Evolutionary conservation across 495 filamentous ascomycete genomes (phyloP), one percentile per base, ranked within the genome.

Genomic region (Entonaema liquescens): DNA sequence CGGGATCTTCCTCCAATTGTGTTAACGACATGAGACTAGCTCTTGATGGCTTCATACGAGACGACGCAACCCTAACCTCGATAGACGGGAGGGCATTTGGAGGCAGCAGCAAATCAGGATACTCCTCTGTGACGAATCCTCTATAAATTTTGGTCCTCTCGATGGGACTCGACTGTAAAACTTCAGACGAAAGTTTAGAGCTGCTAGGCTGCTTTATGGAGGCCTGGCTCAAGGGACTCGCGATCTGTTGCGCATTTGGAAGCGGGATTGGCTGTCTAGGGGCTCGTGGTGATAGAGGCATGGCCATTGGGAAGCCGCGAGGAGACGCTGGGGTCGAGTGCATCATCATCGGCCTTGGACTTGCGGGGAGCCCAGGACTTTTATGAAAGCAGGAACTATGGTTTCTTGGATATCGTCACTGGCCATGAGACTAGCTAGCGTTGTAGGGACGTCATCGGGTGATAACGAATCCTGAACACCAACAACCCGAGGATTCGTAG

Each of bases 1-100:
- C 96, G 2, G 94, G 93, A 74, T 98, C 96, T 74, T 95, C 93
- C 40, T 95, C 93, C 15, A 89, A 81, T 68, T 87, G 87, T 7
- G 88, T 89, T 23, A 88, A 74, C 15, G 86, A 91, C 73, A 97
- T 77, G 60, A 94, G 86, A 69, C 94, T 98, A 11, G 92, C 89
- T 62, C 95, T 84, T 1, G 94, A 97, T 21, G 95, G 96, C 72
- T 90, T 93, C 80, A 97, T 89, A n/a, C 95, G 88, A 59, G 95
- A 98, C 6, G 96, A 98, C 9, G 91, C 91, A 7, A 98, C 95
- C 72, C 84, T 91, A 26, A 97, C 89, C 70, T 92, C 88, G 69
- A 98, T 88, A 19, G 92, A 89, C 9, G 93, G 90, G 17, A 99
- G 86, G n/a, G 94, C 93, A 77, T 96, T 94, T 0, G 94, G 94